Conservation (phyloP, 164 flowering plant genomes). For the Tinospora cordifolia region DNA sequence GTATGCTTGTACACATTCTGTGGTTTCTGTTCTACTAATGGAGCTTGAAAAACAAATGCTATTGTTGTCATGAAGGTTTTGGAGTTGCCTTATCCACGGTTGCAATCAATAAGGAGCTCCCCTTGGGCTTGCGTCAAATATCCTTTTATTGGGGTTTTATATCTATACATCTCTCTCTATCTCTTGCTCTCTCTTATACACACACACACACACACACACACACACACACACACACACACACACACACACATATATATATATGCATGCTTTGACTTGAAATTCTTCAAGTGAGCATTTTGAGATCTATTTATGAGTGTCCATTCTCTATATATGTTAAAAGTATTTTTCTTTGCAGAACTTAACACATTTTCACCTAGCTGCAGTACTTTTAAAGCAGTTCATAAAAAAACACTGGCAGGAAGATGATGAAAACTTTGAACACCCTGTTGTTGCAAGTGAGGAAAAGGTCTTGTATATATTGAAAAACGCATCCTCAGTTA, state of each 20-base stretch:
- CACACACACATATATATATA: too few species aligned
- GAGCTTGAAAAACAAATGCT: neutral
- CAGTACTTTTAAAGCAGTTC: constrained; percentile 83
- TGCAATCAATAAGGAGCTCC: constrained; percentile 65
- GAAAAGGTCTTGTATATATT: constrained; percentile 55
- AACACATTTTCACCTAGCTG: constrained; percentile 69
- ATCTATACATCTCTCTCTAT: neutral
- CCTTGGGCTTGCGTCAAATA: constrained; percentile 85
- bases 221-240: too few species aligned
- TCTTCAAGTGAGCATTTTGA: neutral
- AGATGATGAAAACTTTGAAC: constrained; percentile 69
- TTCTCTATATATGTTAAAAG: neutral
- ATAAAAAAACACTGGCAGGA: constrained; percentile 91
- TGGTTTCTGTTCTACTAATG: neutral
- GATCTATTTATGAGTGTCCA: neutral
- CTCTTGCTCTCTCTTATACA: too few species aligned
- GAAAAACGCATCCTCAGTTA: constrained; percentile 1
- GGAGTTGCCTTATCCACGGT: constrained; percentile 69
- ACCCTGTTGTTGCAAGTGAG: constrained; percentile 58
- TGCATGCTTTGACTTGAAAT: neutral
- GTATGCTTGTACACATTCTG: neutral
- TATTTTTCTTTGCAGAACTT: constrained; percentile 33
- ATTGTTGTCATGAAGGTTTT: constrained; percentile 53
- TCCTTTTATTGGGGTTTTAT: constrained; percentile 39
- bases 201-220: too few species aligned